Base-by-base conservation (phyloP, 106 monocot genomes). In the Platanthera zijinensis region DNA sequence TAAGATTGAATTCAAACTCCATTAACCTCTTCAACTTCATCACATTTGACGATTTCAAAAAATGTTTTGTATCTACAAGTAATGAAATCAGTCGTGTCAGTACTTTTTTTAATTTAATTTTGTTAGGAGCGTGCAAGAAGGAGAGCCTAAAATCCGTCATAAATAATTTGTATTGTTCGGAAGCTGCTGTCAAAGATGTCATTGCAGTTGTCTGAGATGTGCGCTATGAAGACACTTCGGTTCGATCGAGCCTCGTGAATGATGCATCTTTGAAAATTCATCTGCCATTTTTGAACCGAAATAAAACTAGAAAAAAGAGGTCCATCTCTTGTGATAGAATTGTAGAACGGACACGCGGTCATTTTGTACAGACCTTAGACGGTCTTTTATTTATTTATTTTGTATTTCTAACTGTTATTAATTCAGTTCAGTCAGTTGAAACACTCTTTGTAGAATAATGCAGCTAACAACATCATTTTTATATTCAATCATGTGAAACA, bases 181-280 rank as follows among this genome's bases (percentile, higher is more conserved):
- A 83, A 78, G 79, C 90, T 22, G 84, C 89, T 77, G 93, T 93
- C 19, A 93, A 88, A 74, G 87, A 88, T 84, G 96, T 93, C 39
- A 86, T 97, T 69, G 93, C 91, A 53, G 79, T 93, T 57, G 91
- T 93, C 4, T 97, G 96, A 93, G 93, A 93, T 76, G 82, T 85
- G 32, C 93, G 93, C n/a, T 97, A 97, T 79, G 84, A 97, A 67
- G 96, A 97, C 49, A 97, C 96, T 4, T 80, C 71, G 8, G 10
- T 97, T 97, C 25, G 96, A 97, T 28, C 80, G 96, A 50, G 93
- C 96, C 78, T 93, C 93, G 5, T 95, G 51, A 87, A 30, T 46
- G 71, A 53, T 14, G 53, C 18, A 15, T 48, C 17, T 70, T 48
- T 48, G 48, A 70, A 70, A 3, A 2, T 67, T 67, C 59, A 6